A percentile compares a stretch with the other conserved stretches of the same genome.
Evolutionary conservation across 2,329 filamentous ascomycete species (phyloP).

Genomic region (Thelonectria rubi): DNA sequence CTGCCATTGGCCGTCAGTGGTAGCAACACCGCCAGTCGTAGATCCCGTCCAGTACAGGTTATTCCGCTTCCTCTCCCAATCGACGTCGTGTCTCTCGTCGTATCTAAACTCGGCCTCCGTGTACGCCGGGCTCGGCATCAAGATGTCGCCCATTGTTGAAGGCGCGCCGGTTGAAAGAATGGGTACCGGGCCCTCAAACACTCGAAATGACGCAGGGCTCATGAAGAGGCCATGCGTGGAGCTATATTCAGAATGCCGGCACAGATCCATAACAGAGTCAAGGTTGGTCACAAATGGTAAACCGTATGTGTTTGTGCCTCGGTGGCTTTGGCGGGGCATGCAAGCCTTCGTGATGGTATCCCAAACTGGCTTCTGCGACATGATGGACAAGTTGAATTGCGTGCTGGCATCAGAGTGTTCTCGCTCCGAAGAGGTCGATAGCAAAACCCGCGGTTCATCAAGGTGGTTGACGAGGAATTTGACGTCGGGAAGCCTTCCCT

Average conservation of each 20-base stretch:
- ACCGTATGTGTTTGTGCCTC: conserved; percentile 24
- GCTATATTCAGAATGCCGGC: conserved; percentile 55
- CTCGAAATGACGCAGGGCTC: conserved; percentile 53
- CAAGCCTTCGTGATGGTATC: conserved; percentile 46
- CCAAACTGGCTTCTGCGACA: conserved; percentile 39
- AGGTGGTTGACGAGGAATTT: conserved; percentile 57
- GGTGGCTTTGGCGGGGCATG: conserved; percentile 20
- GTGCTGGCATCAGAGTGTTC: neutral
- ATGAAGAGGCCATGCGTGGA: conserved; percentile 56
- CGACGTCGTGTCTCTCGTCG: conserved; percentile 49
- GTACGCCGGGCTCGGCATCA: conserved; percentile 62
- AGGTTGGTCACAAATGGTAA: conserved; percentile 51
- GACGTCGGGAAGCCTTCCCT: conserved; percentile 47
- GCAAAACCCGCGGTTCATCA: conserved; percentile 57
- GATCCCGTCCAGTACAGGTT: conserved; percentile 67
- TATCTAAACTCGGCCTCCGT: conserved; percentile 55
- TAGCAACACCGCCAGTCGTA: conserved; percentile 58
- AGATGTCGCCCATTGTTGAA: conserved; percentile 60
- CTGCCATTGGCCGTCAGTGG: conserved; percentile 48
- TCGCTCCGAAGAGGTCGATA: conserved; percentile 28
- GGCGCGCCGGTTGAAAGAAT: conserved; percentile 56
- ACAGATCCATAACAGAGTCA: conserved; percentile 49
- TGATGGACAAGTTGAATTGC: no score
- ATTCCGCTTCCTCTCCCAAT: conserved; percentile 60
- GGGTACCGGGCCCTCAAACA: conserved; percentile 54